Percentiles rank a stretch among this genome's conserved stretches.
Conservation (phyloP, 768 basidiomycete genomes). For the Holtermannia corniformis region DNA sequence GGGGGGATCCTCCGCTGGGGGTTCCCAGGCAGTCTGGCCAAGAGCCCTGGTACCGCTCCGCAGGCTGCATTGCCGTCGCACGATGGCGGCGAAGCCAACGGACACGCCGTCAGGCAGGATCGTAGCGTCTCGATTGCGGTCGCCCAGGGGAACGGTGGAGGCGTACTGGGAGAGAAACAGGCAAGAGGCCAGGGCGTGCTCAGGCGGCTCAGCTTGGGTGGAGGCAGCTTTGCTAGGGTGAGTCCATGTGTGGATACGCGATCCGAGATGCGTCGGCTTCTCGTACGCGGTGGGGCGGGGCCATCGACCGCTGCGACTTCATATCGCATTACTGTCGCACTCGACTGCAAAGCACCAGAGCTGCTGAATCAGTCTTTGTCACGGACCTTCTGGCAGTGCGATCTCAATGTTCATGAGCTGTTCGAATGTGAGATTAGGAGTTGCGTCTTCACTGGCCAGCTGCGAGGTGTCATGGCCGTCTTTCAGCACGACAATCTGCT, state of each 20-base stretch:
- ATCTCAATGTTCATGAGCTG: too few relatives aligned
- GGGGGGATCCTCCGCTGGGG: conserved; percentile 22
- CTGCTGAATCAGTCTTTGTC: background rate
- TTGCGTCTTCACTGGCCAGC: too few relatives aligned
- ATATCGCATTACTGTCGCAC: too few relatives aligned
- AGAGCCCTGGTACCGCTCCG: conserved; percentile 5
- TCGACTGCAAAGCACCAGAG: background rate
- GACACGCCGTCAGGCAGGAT: background rate
- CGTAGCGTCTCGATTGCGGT: background rate
- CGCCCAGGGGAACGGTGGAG: conserved; percentile 1
- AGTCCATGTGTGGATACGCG: too few relatives aligned
- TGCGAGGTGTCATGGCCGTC: too few relatives aligned
- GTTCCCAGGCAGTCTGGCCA: conserved; percentile 8
- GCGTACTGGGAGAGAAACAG: conserved; percentile 30
- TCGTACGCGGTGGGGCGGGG: too few relatives aligned
- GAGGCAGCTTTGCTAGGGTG: conserved; percentile 17
- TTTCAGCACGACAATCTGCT: too few relatives aligned
- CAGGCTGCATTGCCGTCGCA: background rate
- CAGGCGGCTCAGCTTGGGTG: conserved; percentile 26
- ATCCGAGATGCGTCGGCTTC: too few relatives aligned
- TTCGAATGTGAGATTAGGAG: too few relatives aligned
- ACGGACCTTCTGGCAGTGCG: background rate
- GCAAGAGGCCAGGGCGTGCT: conserved; percentile 33
- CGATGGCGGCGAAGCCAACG: background rate
- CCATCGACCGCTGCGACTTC: too few relatives aligned